Base-by-base conservation (phyloP, 192 early-diverging fungal genomes). In the Mycoemilia scoparia region DNA sequence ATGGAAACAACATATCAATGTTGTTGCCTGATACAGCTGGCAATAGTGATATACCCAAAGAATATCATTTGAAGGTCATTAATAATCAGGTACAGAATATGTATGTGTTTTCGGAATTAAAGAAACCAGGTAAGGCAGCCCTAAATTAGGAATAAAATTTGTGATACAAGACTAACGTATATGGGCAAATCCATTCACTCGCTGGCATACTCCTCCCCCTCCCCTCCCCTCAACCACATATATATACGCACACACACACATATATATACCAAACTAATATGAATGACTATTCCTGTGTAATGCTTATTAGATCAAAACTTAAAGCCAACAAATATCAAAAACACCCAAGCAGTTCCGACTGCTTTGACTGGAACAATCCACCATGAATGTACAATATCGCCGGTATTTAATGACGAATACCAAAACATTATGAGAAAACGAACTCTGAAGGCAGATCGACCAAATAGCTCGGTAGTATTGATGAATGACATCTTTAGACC, bases 61-160 rank as follows among this genome's bases (percentile, higher is more conserved):
- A 77, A 47, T 96, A 89, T 54, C 71, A 67, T 16, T 67, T 96
- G 36, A 64, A 74, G 8, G 67, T 90, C 36, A 66, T 60, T 17
- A 64, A 72, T 30, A 60, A 66, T 13, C 62, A 71, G 35, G 76
- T 87, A 3, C 50, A 62, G 38, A 82, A 82, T 38, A 69, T 70
- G 44, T 83, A 74, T 56, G 73, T 88, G 14, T 87, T 90, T 34
- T 77, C 79, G 2, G 76, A 82, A 19, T 22, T 10, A 1, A 49
- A 54, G 18, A 47, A 63, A 25, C 60, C 60, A 2, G 45, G n/a
- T n/a, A n/a, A n/a, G n/a, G n/a, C n/a, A n/a, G n/a, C n/a, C n/a
- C 59, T 57, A 24, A 45, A 38, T 7, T 28, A 49, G 29, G 74
- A 68, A 29, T 21, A 59, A 56, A 56, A 41, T 41, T 22, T 27